Evolutionary conservation across 163 green algal genomes (phyloP).

Genomic region (Volvox carteri): DNA sequence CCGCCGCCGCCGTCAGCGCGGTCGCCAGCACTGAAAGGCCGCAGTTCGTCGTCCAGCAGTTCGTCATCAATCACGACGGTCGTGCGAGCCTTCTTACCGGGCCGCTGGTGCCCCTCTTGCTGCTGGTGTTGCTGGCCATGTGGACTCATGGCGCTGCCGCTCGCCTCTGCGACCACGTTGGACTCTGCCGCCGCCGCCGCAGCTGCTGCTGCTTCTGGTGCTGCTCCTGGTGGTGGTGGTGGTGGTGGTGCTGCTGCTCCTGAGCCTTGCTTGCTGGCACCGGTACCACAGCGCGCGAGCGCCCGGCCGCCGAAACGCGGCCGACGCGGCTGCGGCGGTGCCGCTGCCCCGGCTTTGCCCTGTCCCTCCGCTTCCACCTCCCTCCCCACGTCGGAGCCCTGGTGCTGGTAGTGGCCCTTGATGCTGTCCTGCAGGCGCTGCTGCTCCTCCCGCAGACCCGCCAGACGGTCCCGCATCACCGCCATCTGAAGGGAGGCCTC

Average conservation of each 20-base stretch:
- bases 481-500: constrained; percentile 63
- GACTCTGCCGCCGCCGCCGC: neutral
- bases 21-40: neutral
- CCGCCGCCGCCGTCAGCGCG: neutral
- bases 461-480: constrained; percentile 71
- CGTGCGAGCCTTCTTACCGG: constrained; percentile 19
- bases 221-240: neutral
- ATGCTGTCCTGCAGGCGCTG: neutral
- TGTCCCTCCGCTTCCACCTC: neutral
- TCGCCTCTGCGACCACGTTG: neutral
- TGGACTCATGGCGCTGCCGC: neutral
- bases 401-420: neutral
- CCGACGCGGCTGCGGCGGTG: neutral
- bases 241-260: neutral
- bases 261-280: neutral
- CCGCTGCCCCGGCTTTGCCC: neutral
- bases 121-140: neutral
- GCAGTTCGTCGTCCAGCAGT: neutral
- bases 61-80: neutral
- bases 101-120: neutral
- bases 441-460: constrained; percentile 61
- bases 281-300: neutral
- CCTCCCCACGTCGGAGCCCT: neutral
- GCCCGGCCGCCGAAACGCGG: constrained; percentile 34
- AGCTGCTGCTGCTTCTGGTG: neutral